These are phyloP conservation scores for Letharia columbiana DNA, from an alignment of 495 filamentous ascomycete genomes.

Conservation along the genomic window DNA sequence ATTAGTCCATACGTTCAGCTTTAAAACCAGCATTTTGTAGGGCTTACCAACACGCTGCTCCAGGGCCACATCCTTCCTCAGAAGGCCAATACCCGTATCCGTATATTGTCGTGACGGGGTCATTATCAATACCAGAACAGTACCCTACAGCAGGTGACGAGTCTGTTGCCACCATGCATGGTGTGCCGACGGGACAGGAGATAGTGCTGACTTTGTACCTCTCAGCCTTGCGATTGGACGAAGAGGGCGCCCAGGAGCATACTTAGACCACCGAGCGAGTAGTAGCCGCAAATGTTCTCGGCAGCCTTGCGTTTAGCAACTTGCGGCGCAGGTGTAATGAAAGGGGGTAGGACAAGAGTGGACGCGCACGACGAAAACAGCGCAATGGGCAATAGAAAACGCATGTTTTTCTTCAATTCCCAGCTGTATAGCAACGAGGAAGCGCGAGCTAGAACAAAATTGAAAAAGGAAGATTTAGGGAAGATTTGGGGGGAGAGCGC, in stretches of 20 bases:
- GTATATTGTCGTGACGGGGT: slow-evolving; percentile 7
- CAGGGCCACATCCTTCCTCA: slow-evolving; percentile 7
- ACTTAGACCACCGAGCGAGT: background rate
- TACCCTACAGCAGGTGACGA: background rate
- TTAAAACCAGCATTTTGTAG: background rate
- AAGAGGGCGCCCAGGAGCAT: background rate
- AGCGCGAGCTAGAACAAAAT: background rate
- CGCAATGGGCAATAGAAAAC: background rate
- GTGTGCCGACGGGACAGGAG: slow-evolving; percentile 2
- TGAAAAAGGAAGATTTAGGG: background rate
- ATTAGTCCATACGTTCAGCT: background rate
- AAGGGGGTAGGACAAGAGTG: background rate
- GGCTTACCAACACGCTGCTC: slow-evolving; percentile 5
- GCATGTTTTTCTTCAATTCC: background rate
- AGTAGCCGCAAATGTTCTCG: slow-evolving; percentile 4
- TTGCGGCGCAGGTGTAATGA: slow-evolving; percentile 4
- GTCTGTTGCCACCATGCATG: background rate
- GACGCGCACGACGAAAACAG: background rate
- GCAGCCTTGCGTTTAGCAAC: background rate
- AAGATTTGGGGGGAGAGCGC: background rate
- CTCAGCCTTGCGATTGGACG: background rate
- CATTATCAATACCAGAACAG: background rate
- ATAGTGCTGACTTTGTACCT: slow-evolving; percentile 1
- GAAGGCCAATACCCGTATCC: background rate
- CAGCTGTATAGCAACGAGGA: background rate